Evolutionary conservation across 768 basidiomycete genomes (phyloP).

Genomic region (Phylloporus arenicola): DNA sequence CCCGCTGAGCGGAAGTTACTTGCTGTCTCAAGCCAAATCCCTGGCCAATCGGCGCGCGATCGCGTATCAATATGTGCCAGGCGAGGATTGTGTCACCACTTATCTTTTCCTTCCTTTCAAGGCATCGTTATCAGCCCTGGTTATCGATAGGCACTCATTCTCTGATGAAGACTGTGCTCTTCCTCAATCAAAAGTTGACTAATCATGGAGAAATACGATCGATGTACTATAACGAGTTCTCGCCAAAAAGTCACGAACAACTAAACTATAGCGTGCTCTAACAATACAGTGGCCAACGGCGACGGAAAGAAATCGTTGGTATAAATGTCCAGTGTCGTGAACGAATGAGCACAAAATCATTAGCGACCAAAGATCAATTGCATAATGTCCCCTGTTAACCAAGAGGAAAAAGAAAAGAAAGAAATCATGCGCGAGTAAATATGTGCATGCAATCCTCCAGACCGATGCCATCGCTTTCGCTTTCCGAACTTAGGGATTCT

Average conservation of each 20-base stretch:
- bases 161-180: constrained; percentile 83
- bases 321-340: constrained; percentile 29
- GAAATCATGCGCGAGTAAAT: constrained; percentile 32
- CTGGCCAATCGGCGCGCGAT: constrained; percentile 39
- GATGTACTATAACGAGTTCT: constrained; percentile 16
- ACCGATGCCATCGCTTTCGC: constrained; percentile 60
- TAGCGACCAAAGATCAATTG: constrained; percentile 32
- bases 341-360: constrained; percentile 18
- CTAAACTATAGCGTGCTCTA: constrained; percentile 33
- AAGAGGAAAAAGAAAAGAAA: constrained; percentile 17
- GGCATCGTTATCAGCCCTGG: not conserved
- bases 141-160: constrained; percentile 17
- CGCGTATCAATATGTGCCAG: constrained; percentile 11
- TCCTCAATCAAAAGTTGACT: constrained; percentile 83
- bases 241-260: constrained; percentile 22
- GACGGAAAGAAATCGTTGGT: constrained; percentile 28
- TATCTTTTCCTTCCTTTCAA: too few relatives aligned
- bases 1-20: constrained; percentile 48
- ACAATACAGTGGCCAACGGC: constrained; percentile 34
- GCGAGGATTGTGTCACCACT: too few relatives aligned
- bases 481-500: constrained; percentile 61
- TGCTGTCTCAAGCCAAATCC: constrained; percentile 52
- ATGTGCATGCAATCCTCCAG: constrained; percentile 45
- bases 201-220: constrained; percentile 32
- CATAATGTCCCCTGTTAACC: constrained; percentile 8